Evolutionary conservation across 805 yeast species (phyloP).

Genomic region (Zygosaccharomyces pseudorouxii): DNA sequence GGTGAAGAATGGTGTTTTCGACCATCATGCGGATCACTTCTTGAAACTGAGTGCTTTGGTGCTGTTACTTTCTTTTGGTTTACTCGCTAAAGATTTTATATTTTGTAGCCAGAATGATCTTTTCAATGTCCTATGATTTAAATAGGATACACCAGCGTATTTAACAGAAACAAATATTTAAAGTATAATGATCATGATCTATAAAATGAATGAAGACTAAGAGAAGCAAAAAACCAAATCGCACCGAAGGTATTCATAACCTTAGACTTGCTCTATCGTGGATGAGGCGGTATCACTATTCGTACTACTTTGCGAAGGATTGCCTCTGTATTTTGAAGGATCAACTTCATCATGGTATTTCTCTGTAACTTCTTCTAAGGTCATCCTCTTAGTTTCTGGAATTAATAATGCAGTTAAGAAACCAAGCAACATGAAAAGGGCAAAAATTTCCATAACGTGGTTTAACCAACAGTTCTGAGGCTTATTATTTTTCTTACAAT

Average conservation of each 20-base stretch:
- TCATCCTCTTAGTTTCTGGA: constrained; percentile 90
- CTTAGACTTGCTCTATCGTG: constrained; percentile 12
- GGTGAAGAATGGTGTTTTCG: too few relatives aligned
- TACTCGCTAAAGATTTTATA: too few relatives aligned
- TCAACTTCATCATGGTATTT: constrained; percentile 77
- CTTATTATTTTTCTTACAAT: constrained; percentile 55
- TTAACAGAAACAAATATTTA: background rate
- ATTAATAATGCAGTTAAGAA: constrained; percentile 56
- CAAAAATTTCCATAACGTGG: constrained; percentile 91
- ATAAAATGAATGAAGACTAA: background rate
- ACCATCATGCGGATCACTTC: too few relatives aligned
- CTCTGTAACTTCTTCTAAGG: constrained; percentile 79
- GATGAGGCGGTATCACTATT: constrained; percentile 14
- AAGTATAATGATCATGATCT: background rate
- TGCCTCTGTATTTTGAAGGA: constrained; percentile 38
- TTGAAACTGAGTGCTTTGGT: too few relatives aligned
- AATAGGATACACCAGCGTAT: background rate
- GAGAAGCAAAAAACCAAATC: background rate
- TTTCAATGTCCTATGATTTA: background rate
- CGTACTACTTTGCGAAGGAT: constrained; percentile 8
- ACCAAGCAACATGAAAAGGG: constrained; percentile 86
- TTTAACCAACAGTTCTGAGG: constrained; percentile 70
- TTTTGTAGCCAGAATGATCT: too few relatives aligned
- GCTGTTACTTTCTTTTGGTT: too few relatives aligned
- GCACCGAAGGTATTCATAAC: background rate